Conservation (phyloP, 805 yeast genomes). For the Maudiozyma serrabonitensis region DNA sequence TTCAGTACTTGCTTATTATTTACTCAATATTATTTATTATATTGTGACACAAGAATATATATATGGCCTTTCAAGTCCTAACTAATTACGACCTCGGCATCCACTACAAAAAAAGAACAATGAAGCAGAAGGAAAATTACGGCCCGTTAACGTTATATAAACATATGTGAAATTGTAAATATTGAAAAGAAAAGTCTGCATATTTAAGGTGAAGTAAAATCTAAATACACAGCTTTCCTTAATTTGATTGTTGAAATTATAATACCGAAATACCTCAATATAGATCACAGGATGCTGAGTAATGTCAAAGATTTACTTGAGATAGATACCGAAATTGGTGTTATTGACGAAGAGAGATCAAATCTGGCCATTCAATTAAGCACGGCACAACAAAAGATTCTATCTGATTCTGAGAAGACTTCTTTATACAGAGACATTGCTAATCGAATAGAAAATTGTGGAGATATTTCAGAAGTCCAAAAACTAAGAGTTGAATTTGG, state of each 20-base stretch:
- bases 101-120: no score
- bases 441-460: constrained; percentile 12
- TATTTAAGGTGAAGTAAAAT: no score
- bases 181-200: no score
- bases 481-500: constrained; percentile 19
- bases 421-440: constrained; percentile 7
- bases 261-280: not conserved
- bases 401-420: constrained; percentile 2
- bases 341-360: constrained; percentile 17
- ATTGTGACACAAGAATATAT: no score
- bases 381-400: constrained; percentile 6
- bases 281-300: constrained; percentile 6
- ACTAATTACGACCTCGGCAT: no score
- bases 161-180: no score
- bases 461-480: constrained; percentile 8
- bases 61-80: no score
- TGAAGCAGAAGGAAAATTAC: no score
- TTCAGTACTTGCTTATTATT: no score
- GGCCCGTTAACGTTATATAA: no score
- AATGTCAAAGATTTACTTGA: constrained; percentile 20
- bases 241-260: not conserved
- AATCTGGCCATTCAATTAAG: constrained; percentile 13
- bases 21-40: no score
- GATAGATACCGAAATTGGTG: constrained; percentile 20
- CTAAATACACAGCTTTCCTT: no score